Conservation (phyloP, 495 filamentous ascomycete species). For the Cercophora newfieldiana region DNA sequence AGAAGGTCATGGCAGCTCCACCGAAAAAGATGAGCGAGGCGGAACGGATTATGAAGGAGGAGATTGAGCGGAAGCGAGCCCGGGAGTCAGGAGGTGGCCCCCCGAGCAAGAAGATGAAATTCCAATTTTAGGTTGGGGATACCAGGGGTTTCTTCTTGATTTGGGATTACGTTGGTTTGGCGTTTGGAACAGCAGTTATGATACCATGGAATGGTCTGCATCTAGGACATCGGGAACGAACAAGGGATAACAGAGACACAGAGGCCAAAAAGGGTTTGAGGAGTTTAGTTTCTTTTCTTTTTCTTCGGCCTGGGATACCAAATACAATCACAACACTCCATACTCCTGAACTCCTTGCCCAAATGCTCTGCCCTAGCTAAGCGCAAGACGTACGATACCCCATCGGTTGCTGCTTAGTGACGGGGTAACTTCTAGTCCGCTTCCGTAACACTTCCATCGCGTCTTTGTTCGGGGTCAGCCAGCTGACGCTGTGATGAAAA, state of each 20-base stretch:
- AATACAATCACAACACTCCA: conserved; percentile 19
- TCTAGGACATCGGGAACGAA: background rate
- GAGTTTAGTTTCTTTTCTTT: background rate
- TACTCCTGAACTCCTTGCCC: conserved; percentile 6
- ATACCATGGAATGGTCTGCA: conserved; percentile 20
- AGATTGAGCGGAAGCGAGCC: conserved; percentile 69
- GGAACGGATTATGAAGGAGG: conserved; percentile 89
- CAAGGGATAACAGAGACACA: conserved; percentile 1
- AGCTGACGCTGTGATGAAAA: background rate
- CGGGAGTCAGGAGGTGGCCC: conserved; percentile 43
- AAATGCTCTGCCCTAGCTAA: background rate
- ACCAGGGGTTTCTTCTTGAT: background rate
- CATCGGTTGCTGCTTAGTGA: too few species aligned
- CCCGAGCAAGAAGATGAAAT: conserved; percentile 43
- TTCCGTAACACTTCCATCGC: conserved; percentile 53
- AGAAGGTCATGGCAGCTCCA: conserved; percentile 59
- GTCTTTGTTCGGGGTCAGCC: conserved; percentile 29
- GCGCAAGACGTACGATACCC: background rate
- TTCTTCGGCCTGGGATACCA: too few species aligned
- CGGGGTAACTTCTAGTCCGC: conserved; percentile 29
- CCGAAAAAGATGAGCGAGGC: conserved; percentile 82
- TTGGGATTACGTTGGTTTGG: conserved; percentile 1
- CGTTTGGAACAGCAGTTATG: conserved; percentile 11
- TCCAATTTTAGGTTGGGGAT: conserved; percentile 16
- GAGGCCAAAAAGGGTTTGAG: background rate